Evolutionary conservation across 2,329 filamentous ascomycete species (phyloP).

Genomic region (Verticillium zaregamsianum): DNA sequence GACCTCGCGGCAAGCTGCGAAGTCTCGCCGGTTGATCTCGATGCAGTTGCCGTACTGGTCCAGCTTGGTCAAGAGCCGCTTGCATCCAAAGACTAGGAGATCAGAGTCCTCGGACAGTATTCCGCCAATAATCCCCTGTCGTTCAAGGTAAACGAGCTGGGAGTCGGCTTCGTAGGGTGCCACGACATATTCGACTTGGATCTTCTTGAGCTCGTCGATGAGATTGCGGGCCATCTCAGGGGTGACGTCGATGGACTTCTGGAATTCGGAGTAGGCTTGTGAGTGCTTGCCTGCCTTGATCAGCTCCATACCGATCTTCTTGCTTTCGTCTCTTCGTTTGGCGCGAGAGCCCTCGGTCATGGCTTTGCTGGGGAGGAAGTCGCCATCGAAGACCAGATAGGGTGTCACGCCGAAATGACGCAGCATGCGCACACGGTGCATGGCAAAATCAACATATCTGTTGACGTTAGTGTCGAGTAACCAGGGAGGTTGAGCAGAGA

Average conservation of each 20-base stretch:
- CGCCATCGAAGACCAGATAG: slow-evolving; percentile 94
- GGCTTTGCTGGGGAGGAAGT: slow-evolving; percentile 90
- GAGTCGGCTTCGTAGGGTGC: slow-evolving; percentile 97
- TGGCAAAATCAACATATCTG: slow-evolving; percentile 85
- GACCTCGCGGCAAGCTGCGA: slow-evolving; percentile 82
- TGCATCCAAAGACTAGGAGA: slow-evolving; percentile 89
- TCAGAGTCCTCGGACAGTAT: slow-evolving; percentile 97
- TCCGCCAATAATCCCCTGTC: slow-evolving; percentile 74
- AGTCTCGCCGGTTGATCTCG: slow-evolving; percentile 85
- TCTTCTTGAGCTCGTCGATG: slow-evolving; percentile 85
- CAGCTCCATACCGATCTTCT: slow-evolving; percentile 70
- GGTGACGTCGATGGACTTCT: slow-evolving; percentile 94
- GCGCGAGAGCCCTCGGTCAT: slow-evolving; percentile 75
- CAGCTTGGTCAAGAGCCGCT: slow-evolving; percentile 85
- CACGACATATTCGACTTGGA: slow-evolving; percentile 80
- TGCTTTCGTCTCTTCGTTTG: slow-evolving; percentile 73
- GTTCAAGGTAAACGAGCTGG: slow-evolving; percentile 93
- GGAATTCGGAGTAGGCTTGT: slow-evolving; percentile 80
- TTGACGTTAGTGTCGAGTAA: slow-evolving; percentile 4
- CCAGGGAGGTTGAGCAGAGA: not conserved
- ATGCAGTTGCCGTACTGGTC: slow-evolving; percentile 92
- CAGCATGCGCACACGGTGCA: slow-evolving; percentile 90
- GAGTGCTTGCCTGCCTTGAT: slow-evolving; percentile 75
- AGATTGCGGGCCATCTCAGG: slow-evolving; percentile 90
- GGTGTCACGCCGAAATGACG: slow-evolving; percentile 91